Evolutionary conservation across 192 early-diverging fungal genomes (phyloP), one percentile per base, ranked within the genome.

Genomic region (Coemansia sp.): DNA sequence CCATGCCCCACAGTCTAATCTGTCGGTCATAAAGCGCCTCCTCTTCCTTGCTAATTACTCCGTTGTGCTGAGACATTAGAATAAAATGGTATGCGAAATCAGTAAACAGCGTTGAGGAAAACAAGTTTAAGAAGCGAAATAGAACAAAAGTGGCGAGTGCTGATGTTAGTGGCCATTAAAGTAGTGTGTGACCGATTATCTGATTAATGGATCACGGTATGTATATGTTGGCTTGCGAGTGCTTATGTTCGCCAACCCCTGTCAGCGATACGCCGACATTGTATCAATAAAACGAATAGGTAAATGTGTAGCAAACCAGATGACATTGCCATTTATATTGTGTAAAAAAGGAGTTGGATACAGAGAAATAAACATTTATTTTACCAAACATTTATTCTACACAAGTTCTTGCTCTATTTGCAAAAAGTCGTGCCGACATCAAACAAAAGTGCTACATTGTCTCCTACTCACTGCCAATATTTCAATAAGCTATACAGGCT

Each of bases 1-100:
- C 94, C 55, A 98, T 65, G 10, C 97, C 97, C 97, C 97, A 99
- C 21, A 99, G 84, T 59, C 97, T 87, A 73, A 99, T 99, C 86
- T 99, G 97, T 28, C 97, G 85, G 87, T 99, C 97, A 61, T 99
- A 99, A 13, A 99, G 87, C 39, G 91, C 91, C 8, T 92, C 94
- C 70, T 98, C 97, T 42, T 97, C 97, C 82, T 74, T 75, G 73
- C 74, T 85, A 28, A 85, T 78, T 37, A 38, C 64, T 62, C 60
- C 3, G 35, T 62, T 42, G 4, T 7, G 19, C 37, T 40, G 60
- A 6, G 21, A 62, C 33, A 37, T 62, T 62, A n/a, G 37, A 40
- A n/a, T 11, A 26, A n/a, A 62, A 35, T 44, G 3, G 16, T 11
- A 23, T 13, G 35, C 6, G 40, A 30, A 40, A 44, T 46, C 9